Conservation (phyloP, 345 rosid genomes). For the Arabidopsis suecica region DNA sequence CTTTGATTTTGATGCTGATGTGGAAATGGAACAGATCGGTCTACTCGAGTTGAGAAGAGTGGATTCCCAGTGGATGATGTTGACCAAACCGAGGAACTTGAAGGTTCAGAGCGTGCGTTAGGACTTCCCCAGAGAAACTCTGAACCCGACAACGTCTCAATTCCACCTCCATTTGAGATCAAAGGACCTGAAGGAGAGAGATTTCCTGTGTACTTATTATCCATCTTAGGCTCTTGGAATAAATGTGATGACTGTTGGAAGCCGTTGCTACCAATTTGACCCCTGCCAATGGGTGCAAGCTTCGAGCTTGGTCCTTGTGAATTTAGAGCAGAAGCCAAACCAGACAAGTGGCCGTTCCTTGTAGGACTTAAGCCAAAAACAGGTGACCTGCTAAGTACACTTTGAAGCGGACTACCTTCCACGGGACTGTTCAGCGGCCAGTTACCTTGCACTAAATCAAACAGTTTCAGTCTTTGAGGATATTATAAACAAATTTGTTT, state of each 20-base stretch:
- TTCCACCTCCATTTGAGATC: constrained; percentile 55
- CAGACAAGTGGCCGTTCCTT: constrained; percentile 55
- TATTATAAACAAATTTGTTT: constrained; percentile 11
- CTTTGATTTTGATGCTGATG: constrained; percentile 55
- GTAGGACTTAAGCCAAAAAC: constrained; percentile 58
- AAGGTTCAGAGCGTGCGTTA: constrained; percentile 58
- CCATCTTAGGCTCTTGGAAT: constrained; percentile 60
- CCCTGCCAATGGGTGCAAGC: constrained; percentile 69
- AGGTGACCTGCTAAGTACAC: constrained; percentile 58
- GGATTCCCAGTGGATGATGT: constrained; percentile 62
- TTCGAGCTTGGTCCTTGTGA: constrained; percentile 58
- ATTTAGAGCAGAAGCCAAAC: constrained; percentile 69
- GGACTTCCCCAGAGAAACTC: constrained; percentile 97
- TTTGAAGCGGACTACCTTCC: constrained; percentile 62
- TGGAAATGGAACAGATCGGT: constrained; percentile 54
- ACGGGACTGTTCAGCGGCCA: constrained; percentile 76
- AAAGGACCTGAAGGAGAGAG: constrained; percentile 59
- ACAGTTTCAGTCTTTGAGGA: constrained; percentile 29
- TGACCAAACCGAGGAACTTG: constrained; percentile 71
- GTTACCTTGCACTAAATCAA: constrained; percentile 50
- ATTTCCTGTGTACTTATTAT: constrained; percentile 50
- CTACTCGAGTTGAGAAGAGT: constrained; percentile 58
- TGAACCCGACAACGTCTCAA: constrained; percentile 73
- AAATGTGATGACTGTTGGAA: constrained; percentile 62
- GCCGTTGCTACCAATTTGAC: constrained; percentile 38